Evolutionary conservation across 305 asterid species (phyloP).

Genomic region (Fraxinus nigra): DNA sequence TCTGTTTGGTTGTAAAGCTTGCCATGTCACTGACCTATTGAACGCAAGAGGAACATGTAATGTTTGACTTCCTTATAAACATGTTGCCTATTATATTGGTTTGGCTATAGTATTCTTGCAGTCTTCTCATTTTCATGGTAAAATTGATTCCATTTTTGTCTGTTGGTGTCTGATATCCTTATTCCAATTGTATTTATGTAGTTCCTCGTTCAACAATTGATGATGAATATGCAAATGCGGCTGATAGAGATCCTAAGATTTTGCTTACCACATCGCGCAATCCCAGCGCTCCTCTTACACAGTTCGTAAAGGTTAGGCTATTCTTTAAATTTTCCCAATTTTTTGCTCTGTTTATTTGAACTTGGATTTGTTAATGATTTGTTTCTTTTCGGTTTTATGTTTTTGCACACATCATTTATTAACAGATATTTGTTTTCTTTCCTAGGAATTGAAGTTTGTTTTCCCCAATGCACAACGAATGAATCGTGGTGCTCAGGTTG

Average conservation of each 20-base stretch:
- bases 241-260: conserved; percentile 77
- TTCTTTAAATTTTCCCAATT: conserved; percentile 7
- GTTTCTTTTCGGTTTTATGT: background rate
- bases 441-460: conserved; percentile 66
- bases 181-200: conserved; percentile 23
- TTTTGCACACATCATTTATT: background rate
- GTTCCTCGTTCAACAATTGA: conserved; percentile 83
- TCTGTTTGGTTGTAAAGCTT: background rate
- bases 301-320: conserved; percentile 70
- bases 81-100: background rate
- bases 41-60: background rate
- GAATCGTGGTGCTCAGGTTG: conserved; percentile 97
- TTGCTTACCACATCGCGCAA: conserved; percentile 80
- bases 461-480: conserved; percentile 84
- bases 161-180: background rate
- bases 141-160: background rate
- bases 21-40: background rate
- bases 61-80: background rate
- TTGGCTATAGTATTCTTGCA: background rate
- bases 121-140: background rate
- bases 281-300: conserved; percentile 92
- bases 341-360: conserved; percentile 9
- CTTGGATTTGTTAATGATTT: background rate
- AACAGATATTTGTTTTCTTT: conserved; percentile 1
- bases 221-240: conserved; percentile 82